Evolutionary conservation across 1,284 basidiomycete species (phyloP).

Genomic region (Mycosarcoma maydis): DNA sequence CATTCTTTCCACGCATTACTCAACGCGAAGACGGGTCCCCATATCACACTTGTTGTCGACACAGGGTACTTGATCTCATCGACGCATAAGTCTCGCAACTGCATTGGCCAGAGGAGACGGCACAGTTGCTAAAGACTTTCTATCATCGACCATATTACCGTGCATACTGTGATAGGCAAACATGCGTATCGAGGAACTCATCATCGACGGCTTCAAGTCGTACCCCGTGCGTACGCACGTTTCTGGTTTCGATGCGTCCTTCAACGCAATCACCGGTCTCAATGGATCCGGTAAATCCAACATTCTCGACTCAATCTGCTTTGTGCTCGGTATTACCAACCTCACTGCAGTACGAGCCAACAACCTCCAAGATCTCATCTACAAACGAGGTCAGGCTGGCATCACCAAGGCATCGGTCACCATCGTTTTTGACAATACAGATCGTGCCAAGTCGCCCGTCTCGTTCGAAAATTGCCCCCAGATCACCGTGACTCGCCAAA

Average conservation of each 20-base stretch:
- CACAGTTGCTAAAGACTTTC: too few species aligned
- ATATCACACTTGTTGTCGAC: too few species aligned
- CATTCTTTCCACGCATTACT: too few species aligned
- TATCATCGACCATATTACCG: too few species aligned
- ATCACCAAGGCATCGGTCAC: conserved; percentile 97
- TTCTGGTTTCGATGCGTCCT: conserved; percentile 91
- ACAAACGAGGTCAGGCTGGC: conserved; percentile 96
- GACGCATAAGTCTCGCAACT: too few species aligned
- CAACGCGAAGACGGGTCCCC: too few species aligned
- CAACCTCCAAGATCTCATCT: conserved; percentile 96
- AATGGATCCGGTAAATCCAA: conserved; percentile 78
- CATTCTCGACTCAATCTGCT: conserved; percentile 66
- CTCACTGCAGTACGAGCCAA: conserved; percentile 77
- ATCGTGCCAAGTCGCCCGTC: conserved; percentile 83
- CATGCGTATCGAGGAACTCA: conserved; percentile 69
- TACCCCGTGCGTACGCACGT: conserved; percentile 95
- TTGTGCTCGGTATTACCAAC: conserved; percentile 66
- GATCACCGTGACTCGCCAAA: conserved; percentile 96
- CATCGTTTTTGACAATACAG: conserved; percentile 99
- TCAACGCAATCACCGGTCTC: conserved; percentile 96
- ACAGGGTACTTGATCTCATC: too few species aligned
- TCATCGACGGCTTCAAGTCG: conserved; percentile 70
- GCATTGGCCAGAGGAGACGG: too few species aligned
- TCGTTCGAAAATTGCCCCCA: conserved; percentile 85
- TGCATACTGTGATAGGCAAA: conserved; percentile 1